Evolutionary conservation across 257 asterid species (phyloP), one percentile per base, ranked within the genome.

Genomic region (Parsonsia alboflavescens): DNA sequence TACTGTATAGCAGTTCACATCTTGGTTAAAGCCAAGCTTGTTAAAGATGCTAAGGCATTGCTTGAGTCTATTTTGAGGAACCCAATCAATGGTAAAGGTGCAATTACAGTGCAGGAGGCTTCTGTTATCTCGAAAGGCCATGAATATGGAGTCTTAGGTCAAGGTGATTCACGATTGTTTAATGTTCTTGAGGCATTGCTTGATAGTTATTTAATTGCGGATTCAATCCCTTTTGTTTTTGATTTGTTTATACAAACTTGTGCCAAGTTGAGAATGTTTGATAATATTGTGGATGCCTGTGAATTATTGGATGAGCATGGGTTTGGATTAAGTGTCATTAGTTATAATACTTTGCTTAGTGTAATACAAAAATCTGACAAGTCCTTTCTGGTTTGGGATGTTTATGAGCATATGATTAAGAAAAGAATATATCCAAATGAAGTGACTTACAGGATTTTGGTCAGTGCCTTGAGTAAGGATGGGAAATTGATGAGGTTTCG

Each of bases 231-330:
- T 10, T 82, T 93, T 73, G 95, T 87, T 84, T 89, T 89, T 66
- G 96, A 91, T 77, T 85, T 93, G 85, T 89, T 89, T 77, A 62
- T 93, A 36, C 97, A 84, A 81, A 80, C 86, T 58, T 93, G 96
- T 79, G 93, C 96, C 0, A 93, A 86, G 82, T 84, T 89, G 83
- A 87, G 96, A 82, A 78, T 88, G 68, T 30, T 85, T 44, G 96
- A 85, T 80, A 84, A 52, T 71, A 65, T 77, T 78, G 65, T 88
- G 68, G 87, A 78, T 79, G 87, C 85, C 52, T 88, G 89, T 80
- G 82, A 84, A 74, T 57, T 79, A 56, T 62, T 92, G 87, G 84
- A 74, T 80, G 89, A 75, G 73, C 81, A 75, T 75, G 96, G 90
- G 0, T 88, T 87, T 80, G 56, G 58, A 48, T 78, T 89, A 75